Percentiles rank a stretch among this genome's conserved stretches.
phyloP scores from a whole-genome alignment of 768 basidiomycete genomes.

The Pleurotus eryngii region DNA sequence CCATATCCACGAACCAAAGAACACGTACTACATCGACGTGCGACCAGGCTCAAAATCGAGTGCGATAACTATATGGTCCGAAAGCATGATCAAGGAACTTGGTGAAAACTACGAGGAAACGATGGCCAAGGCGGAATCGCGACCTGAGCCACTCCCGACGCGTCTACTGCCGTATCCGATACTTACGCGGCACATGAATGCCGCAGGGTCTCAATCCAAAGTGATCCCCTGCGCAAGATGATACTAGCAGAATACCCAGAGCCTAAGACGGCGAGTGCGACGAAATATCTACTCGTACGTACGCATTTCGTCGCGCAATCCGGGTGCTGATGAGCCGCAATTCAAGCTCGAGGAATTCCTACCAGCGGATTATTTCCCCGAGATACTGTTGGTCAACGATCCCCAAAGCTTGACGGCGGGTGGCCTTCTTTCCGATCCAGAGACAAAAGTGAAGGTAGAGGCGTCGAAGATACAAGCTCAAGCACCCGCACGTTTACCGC shows the following conservation, averaged over 20 bases:
- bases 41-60: slow-evolving; percentile 18
- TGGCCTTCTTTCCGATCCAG: not conserved
- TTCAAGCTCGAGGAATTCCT: slow-evolving; percentile 22
- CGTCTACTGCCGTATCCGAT: not conserved
- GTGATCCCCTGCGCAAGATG: not conserved
- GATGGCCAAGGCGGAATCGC: not conserved
- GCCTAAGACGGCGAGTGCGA: not conserved
- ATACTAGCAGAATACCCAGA: not conserved
- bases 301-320: not conserved
- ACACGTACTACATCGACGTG: slow-evolving; percentile 24
- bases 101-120: slow-evolving; percentile 21
- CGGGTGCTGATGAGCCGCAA: not conserved
- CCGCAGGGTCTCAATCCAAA: not conserved
- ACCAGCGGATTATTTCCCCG: slow-evolving; percentile 18
- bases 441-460: not conserved
- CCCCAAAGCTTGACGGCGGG: slow-evolving; percentile 10
- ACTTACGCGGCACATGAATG: not conserved
- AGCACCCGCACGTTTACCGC: slow-evolving; percentile 9
- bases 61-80: slow-evolving; percentile 26
- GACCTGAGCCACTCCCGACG: not conserved
- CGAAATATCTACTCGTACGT: not conserved
- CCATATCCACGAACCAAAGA: slow-evolving; percentile 16
- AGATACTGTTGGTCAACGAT: slow-evolving; percentile 22
- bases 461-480: slow-evolving; percentile 15
- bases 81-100: slow-evolving; percentile 30